Base-by-base conservation (phyloP, 331 rosid species). In the Cucumis variabilis region DNA sequence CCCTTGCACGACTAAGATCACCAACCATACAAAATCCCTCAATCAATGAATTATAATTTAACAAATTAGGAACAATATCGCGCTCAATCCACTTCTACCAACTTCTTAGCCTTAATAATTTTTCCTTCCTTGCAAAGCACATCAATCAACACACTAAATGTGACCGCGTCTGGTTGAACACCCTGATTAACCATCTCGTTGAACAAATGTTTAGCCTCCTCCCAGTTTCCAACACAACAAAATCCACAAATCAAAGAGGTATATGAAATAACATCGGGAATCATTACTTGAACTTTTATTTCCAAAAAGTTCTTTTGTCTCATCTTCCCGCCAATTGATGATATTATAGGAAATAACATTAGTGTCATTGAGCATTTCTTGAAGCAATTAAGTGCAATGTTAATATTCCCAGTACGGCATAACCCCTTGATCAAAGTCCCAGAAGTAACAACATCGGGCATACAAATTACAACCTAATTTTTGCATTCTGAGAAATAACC, bases 101-200 rank as follows among this genome's bases (percentile, higher is more conserved):
- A 44, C 0, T 44, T 10, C 48, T 44, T 44, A 44, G 48, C 48
- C 48, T 44, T 10, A 5, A 44, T 7, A 44, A 44, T 10, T 10
- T 44, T 44, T 7, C 48, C 48, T 44, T 44, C 48, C 48, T 44
- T 44, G 48, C 48, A 44, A 44, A 58, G 9, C 65, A 17, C 20
- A 58, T 58, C 65, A 16, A 58, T 17, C 23, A 58, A 58, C 65
- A 58, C 65, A 58, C 1, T 58, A 7, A 15, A 58, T 2, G 92
- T 93, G 70, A 88, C 78, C 71, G 78, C n/a, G 72, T 93, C 85
- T 60, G 93, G 94, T 62, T 2, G 88, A 73, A 93, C 80, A 16
- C 93, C 93, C 27, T 76, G 91, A 86, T 92, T 88, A 16, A 87
- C 88, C 94, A 93, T 92, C 86, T 93, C 91, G 53, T 62, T 65